Evolutionary conservation across 305 asterid genomes (phyloP).

Genomic region (Rubia tinctorum): DNA sequence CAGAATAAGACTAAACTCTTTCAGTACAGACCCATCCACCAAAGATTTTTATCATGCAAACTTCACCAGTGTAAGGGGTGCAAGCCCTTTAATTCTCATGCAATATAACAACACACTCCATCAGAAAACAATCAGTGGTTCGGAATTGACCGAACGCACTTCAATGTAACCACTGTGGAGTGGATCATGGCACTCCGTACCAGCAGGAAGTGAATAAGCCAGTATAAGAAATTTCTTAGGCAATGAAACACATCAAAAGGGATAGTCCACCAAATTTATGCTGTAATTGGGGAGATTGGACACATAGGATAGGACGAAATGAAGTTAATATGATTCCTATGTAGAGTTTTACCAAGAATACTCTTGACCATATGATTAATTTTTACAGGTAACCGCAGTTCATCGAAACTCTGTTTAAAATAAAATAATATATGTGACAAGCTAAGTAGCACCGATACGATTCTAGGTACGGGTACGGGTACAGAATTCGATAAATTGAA

Average conservation of each 20-base stretch:
- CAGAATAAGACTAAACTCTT: background rate
- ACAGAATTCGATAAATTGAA: too few species aligned
- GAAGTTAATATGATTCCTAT: background rate
- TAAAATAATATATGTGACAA: too few species aligned
- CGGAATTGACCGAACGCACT: background rate
- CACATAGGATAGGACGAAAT: background rate
- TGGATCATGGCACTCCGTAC: background rate
- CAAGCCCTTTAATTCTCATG: background rate
- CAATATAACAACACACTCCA: background rate
- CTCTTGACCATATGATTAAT: background rate
- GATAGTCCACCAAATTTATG: background rate
- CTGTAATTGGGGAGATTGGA: background rate
- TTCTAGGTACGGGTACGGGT: too few species aligned
- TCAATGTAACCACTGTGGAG: background rate
- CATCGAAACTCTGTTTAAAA: background rate
- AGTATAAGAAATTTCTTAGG: background rate
- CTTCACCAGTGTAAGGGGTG: background rate
- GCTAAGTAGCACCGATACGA: too few species aligned
- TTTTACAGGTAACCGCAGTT: background rate
- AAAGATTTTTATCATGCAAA: background rate
- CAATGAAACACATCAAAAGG: too few species aligned
- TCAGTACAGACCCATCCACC: background rate
- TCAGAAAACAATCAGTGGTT: background rate
- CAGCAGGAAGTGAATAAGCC: constrained; percentile 1
- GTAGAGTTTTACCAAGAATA: background rate